phyloP scores from a whole-genome alignment of 1,284 basidiomycete genomes.

The Pyrrhoderma noxium region DNA sequence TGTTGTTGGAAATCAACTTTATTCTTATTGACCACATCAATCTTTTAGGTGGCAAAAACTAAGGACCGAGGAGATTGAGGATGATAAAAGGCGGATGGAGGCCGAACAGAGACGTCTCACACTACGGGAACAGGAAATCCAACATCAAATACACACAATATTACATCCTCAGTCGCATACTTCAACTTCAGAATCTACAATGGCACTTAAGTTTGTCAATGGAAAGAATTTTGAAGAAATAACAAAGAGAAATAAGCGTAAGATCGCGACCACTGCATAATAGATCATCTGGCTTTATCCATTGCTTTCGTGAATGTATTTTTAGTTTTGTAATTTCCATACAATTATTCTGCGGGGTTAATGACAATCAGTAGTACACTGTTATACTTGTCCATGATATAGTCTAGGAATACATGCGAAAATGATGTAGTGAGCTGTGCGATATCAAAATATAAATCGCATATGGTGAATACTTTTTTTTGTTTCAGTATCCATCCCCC shows the following conservation, averaged over 20 bases:
- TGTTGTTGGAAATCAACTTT: not conserved
- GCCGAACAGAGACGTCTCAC: slow-evolving; percentile 55
- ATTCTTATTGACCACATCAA: slow-evolving; percentile 12
- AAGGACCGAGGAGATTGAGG: slow-evolving; percentile 59
- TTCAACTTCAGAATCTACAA: slow-evolving; percentile 12
- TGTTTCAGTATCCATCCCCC: slow-evolving; percentile 66
- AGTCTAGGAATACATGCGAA: not conserved
- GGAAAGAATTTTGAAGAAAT: slow-evolving; percentile 39
- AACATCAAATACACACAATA: slow-evolving; percentile 64
- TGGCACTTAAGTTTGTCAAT: slow-evolving; percentile 36
- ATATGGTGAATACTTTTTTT: not conserved
- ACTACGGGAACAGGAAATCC: slow-evolving; percentile 63
- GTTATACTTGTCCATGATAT: not conserved
- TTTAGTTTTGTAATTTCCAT: not conserved
- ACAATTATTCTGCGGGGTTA: not conserved
- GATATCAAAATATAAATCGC: slow-evolving; percentile 4
- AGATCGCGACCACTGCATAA: slow-evolving; percentile 30
- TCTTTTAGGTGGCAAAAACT: slow-evolving; percentile 66
- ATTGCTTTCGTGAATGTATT: not conserved
- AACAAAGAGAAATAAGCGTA: slow-evolving; percentile 56
- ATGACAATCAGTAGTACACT: slow-evolving; percentile 1
- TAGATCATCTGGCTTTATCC: not conserved
- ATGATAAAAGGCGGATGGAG: slow-evolving; percentile 65
- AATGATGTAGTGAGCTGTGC: not conserved
- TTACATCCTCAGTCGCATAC: slow-evolving; percentile 43